Evolutionary conservation across 305 asterid species (phyloP).

Genomic region (Fraxinus dipetala): DNA sequence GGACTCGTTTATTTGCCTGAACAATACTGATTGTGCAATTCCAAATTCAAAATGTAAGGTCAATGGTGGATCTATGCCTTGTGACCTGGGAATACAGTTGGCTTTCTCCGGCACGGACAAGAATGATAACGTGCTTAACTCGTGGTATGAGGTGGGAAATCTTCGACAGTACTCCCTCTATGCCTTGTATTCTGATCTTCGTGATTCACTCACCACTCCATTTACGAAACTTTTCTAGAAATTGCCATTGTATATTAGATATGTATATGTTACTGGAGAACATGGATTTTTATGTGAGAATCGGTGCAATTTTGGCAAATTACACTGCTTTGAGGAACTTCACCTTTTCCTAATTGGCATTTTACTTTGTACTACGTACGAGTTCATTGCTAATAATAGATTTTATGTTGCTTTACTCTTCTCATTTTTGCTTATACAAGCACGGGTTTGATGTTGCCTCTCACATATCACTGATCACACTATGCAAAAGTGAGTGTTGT

Average conservation of each 20-base stretch:
- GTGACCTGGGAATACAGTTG: conserved; percentile 66
- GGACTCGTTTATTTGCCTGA: conserved; percentile 59
- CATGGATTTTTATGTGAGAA: not conserved
- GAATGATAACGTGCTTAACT: conserved; percentile 64
- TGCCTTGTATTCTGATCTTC: conserved; percentile 46
- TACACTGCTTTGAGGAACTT: not conserved
- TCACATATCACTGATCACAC: not conserved
- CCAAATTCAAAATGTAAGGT: conserved; percentile 48
- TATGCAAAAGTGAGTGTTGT: not conserved
- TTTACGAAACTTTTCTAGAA: conserved; percentile 40
- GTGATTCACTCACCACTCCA: conserved; percentile 44
- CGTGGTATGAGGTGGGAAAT: conserved; percentile 84
- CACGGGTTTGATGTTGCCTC: not conserved
- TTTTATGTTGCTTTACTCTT: not conserved
- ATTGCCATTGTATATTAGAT: not conserved
- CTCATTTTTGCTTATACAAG: not conserved
- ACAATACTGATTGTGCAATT: conserved; percentile 76
- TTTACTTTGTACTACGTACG: not conserved
- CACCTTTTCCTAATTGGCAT: not conserved
- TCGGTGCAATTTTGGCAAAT: not conserved
- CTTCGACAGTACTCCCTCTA: conserved; percentile 77
- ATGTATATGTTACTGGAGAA: not conserved
- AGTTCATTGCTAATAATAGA: not conserved
- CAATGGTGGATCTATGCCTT: conserved; percentile 55
- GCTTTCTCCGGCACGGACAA: conserved; percentile 84